Conservation (phyloP, 768 basidiomycete genomes). For the Boletus edulis region DNA sequence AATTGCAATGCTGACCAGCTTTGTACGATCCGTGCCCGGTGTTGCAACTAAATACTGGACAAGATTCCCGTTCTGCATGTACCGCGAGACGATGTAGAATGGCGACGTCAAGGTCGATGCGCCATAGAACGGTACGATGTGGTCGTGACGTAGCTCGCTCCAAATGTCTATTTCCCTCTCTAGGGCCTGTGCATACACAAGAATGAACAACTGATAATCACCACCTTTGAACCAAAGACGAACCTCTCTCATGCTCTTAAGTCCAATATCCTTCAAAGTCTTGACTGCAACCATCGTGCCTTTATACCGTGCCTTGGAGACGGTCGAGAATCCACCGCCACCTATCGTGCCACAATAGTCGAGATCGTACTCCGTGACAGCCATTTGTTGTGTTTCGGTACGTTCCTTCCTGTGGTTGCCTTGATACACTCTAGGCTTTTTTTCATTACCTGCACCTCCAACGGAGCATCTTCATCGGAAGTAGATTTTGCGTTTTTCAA, state of each 20-base stretch:
- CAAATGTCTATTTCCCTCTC: slow-evolving; percentile 11
- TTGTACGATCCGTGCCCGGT: neutral
- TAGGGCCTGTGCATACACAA: neutral
- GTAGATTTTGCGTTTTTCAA: neutral
- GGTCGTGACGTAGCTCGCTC: slow-evolving; percentile 9
- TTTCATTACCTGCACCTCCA: slow-evolving; percentile 1
- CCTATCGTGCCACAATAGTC: slow-evolving; percentile 24
- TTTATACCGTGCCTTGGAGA: slow-evolving; percentile 1
- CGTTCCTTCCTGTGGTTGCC: slow-evolving; percentile 4
- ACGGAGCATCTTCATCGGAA: neutral
- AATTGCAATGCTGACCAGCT: neutral
- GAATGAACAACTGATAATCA: neutral
- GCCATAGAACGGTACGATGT: slow-evolving; percentile 15
- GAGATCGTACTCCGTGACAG: slow-evolving; percentile 27
- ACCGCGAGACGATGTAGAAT: slow-evolving; percentile 7
- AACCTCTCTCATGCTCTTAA: neutral
- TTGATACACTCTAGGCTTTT: neutral
- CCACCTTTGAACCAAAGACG: neutral
- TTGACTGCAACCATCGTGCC: slow-evolving; percentile 5
- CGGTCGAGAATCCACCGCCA: slow-evolving; percentile 22
- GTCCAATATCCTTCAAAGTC: neutral
- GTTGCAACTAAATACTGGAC: slow-evolving; percentile 1
- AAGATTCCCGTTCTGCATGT: slow-evolving; percentile 7
- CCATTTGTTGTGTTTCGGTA: slow-evolving; percentile 13
- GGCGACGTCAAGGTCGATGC: slow-evolving; percentile 2